Conservation (phyloP, 495 filamentous ascomycete species). For the Penicillium cinerascens region DNA sequence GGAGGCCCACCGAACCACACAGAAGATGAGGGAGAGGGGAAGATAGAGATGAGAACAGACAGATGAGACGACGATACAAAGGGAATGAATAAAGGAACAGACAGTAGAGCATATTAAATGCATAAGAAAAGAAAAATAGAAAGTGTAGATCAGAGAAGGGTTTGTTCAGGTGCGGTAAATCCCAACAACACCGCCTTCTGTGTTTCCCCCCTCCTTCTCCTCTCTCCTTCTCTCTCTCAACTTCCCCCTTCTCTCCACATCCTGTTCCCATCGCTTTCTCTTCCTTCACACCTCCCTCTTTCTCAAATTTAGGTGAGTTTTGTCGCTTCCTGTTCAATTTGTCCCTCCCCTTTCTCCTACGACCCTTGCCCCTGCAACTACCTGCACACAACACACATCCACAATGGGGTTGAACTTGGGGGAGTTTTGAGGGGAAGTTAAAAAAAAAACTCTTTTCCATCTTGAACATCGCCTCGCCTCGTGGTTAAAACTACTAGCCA, state of each 20-base stretch:
- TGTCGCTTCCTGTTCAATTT: constrained; percentile 12
- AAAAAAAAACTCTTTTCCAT: not conserved
- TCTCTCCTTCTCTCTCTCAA: constrained; percentile 22
- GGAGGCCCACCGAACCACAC: constrained; percentile 50
- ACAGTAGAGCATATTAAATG: not conserved
- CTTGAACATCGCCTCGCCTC: constrained; percentile 14
- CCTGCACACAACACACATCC: constrained; percentile 12
- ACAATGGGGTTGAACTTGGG: constrained; percentile 1
- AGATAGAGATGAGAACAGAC: not conserved
- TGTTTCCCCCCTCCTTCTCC: constrained; percentile 24
- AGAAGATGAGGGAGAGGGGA: constrained; percentile 25
- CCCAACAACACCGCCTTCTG: constrained; percentile 39
- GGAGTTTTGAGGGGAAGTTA: not conserved
- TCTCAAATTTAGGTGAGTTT: constrained; percentile 27
- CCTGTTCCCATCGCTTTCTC: constrained; percentile 21
- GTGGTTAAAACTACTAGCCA: constrained; percentile 1
- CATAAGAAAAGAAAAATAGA: not conserved
- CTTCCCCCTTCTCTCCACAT: constrained; percentile 20
- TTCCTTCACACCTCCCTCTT: constrained; percentile 15
- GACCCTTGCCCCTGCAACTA: not conserved
- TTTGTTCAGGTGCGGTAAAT: constrained; percentile 9
- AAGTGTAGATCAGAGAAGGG: not conserved
- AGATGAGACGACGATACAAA: not conserved
- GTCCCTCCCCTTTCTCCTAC: constrained; percentile 13
- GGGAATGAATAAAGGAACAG: not conserved